Conservation (phyloP, 2,329 filamentous ascomycete genomes). For the Pestalotiopsis fici region DNA sequence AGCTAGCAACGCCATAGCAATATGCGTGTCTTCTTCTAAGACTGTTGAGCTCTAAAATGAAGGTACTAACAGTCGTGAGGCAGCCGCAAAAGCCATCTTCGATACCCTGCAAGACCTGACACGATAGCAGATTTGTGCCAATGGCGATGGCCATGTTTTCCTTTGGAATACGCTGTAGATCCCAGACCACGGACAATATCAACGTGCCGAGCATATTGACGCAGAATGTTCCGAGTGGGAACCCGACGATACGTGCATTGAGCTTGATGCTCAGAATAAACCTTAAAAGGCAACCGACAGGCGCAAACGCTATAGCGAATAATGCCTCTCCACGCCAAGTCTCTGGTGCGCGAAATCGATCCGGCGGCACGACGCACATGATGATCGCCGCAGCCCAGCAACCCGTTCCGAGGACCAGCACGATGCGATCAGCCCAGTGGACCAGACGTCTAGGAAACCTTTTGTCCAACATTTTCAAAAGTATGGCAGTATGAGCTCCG, state of each 20-base stretch:
- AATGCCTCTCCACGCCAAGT: conserved; percentile 63
- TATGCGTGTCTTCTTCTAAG: neutral
- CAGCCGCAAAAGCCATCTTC: neutral
- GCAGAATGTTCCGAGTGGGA: conserved; percentile 68
- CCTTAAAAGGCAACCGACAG: conserved; percentile 60
- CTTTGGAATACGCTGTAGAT: conserved; percentile 10
- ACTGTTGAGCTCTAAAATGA: neutral
- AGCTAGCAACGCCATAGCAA: neutral
- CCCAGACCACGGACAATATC: conserved; percentile 8
- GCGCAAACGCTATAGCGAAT: conserved; percentile 70
- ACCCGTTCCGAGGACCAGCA: conserved; percentile 26
- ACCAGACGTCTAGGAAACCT: neutral
- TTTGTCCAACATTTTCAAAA: conserved; percentile 47
- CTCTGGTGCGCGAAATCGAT: conserved; percentile 23
- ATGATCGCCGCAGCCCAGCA: conserved; percentile 64
- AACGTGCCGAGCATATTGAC: conserved; percentile 40
- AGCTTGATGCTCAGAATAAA: conserved; percentile 61
- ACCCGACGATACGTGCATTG: conserved; percentile 54
- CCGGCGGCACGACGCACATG: conserved; percentile 60
- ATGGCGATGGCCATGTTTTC: neutral
- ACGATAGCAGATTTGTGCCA: neutral
- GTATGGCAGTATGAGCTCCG: conserved; percentile 62
- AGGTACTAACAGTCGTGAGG: neutral
- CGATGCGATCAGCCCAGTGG: neutral
- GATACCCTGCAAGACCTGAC: neutral